Base-by-base conservation (phyloP, 1,284 basidiomycete species). In the Rhodotorula sp. region DNA sequence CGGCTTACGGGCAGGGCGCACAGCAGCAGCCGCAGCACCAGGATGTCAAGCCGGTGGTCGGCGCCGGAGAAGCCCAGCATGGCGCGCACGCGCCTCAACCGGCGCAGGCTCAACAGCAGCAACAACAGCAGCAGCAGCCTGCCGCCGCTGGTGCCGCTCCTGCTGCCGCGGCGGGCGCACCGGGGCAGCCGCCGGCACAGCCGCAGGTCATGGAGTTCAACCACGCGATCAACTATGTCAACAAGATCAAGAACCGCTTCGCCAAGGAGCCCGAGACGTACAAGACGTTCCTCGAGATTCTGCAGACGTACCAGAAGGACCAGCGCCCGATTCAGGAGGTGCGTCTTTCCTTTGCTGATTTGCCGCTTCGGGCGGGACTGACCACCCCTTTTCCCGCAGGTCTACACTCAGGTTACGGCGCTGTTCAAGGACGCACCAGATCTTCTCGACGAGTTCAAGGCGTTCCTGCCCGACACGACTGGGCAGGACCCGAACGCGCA, bases 231-330 rank as follows among this genome's bases (percentile, higher is more conserved):
- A 90, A 93, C 79, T 99, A 96, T 81, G 89, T 99, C 78, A 97
- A 97, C 87, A 96, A 95, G 85, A 98, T 99, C 85, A 99, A 99
- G 84, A 89, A 90, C 61, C 89, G 94, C 61, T 98, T 91, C 82
- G 85, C 88, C 42, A 89, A 91, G 74, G 93, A 97, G 76, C 89
- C 91, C 44, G 92, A 96, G 79, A 96, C 91, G 60, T 99, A 99
- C 85, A 97, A 97, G 84, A 90, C 93, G 80, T 99, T 99, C 83
- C 85, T 99, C 79, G 96, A 99, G 84, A 95, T 99, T 66, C 83
- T 99, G 75, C 96, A 99, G 85, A 91, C 92, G 46, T 97, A 97
- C 82, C 95, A 98, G 82, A 94, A 95, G 81, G 95, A 98, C 80
- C 91, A 93, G 80, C 87, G 88, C 73, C 89, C 91, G 76, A 87